Evolutionary conservation across 805 yeast species (phyloP).

Genomic region (Spathaspora boniae): DNA sequence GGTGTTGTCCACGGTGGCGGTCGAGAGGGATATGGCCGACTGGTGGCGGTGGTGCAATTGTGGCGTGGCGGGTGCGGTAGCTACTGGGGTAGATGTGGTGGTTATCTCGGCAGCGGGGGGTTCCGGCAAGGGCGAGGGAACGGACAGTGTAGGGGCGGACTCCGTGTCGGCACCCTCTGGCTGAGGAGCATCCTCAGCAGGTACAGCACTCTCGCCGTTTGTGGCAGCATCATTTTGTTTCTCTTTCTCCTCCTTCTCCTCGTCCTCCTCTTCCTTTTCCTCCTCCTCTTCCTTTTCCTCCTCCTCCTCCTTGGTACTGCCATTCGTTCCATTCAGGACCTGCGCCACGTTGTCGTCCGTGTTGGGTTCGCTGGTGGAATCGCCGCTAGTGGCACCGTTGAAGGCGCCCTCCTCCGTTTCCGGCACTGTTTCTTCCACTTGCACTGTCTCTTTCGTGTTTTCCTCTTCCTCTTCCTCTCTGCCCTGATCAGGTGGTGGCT

Average conservation of each 20-base stretch:
- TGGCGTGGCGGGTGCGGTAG: conserved; percentile 2
- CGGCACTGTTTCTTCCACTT: too few species aligned
- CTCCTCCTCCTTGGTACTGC: not conserved
- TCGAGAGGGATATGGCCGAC: conserved; percentile 14
- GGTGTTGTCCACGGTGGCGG: conserved; percentile 22
- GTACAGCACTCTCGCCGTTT: not conserved
- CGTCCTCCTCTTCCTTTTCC: not conserved
- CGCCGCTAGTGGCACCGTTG: too few species aligned
- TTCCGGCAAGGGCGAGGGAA: not conserved
- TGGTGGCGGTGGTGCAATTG: conserved; percentile 14
- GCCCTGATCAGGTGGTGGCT: too few species aligned
- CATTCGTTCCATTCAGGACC: not conserved
- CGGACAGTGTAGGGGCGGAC: conserved; percentile 1
- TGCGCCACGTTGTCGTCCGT: not conserved
- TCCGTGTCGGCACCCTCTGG: too few species aligned
- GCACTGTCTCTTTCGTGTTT: too few species aligned
- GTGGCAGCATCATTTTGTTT: conserved; percentile 1
- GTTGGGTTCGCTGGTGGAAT: conserved; percentile 8
- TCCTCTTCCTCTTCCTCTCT: too few species aligned
- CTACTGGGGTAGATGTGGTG: not conserved
- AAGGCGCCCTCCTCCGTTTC: too few species aligned
- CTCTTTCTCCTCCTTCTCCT: not conserved
- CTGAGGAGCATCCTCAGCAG: not conserved
- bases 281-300: not conserved
- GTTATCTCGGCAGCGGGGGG: conserved; percentile 1